Evolutionary conservation across 176 grass and related monocot species (phyloP), one percentile per base, ranked within the genome.

Genomic region (Oryza glumipatula): DNA sequence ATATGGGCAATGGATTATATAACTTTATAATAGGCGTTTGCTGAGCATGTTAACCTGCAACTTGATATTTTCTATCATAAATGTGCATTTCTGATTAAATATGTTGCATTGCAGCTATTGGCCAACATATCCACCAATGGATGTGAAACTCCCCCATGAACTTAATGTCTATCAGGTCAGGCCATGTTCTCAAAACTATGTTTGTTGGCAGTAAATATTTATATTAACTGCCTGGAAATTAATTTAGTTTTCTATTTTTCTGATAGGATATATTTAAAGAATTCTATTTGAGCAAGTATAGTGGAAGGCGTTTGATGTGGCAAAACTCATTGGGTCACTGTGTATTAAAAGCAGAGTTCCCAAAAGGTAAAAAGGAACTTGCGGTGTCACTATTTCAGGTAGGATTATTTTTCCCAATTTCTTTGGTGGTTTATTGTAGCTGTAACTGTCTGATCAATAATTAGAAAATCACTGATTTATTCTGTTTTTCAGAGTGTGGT

Each of bases 301-400:
- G 92, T 82, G 97, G 97, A 82, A 96, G 97, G 82, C 94, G 97
- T 65, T 85, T 99, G 26, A 92, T 96, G 97, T 99, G 97, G 97
- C 97, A 99, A 89, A 99, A 99, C 88, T 99, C 94, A 35, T 89
- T 99, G 79, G 94, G 97, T 45, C 97, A 99, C 56, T 99, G 91
- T 92, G 97, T 99, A 75, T 76, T 99, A 70, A 99, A 99, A 89
- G 94, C 86, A 61, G 90, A 96, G 74, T 99, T 99, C 82, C 97
- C 92, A 13, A 96, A 94, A 94, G 97, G 94, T 76, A 99, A 91
- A 96, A 99, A 99, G 77, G 97, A 99, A 91, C 86, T 96, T 64
- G 92, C 94, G n/a, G 97, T 99, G 68, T 99, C 97, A 94, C 73
- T 99, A 77, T 99, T 96, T 84, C 94, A 99, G 94, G 97, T 99